A percentile compares a stretch with the other conserved stretches of the same genome.
These are phyloP conservation scores for Agrocybe pediades DNA, from an alignment of 768 basidiomycete genomes.

Conservation along the genomic window DNA sequence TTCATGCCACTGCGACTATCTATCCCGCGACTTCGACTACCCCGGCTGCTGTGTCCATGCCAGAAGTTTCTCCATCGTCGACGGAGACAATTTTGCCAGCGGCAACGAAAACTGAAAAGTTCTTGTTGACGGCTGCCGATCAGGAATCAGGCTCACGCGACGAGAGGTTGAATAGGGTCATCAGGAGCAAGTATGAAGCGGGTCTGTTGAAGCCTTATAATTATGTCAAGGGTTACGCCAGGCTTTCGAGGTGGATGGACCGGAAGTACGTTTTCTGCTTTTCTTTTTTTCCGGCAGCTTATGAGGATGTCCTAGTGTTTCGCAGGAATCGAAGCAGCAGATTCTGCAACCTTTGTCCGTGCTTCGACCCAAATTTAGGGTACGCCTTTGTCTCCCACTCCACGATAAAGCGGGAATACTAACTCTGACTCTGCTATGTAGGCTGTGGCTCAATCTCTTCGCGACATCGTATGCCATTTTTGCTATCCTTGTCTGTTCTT, in stretches of 20 bases:
- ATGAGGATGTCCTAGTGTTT: constrained; percentile 57
- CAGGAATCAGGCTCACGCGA: constrained; percentile 90
- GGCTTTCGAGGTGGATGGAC: constrained; percentile 94
- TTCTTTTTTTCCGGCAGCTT: too few species aligned
- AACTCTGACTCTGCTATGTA: constrained; percentile 22
- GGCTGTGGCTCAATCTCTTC: constrained; percentile 84
- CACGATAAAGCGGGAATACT: constrained; percentile 1
- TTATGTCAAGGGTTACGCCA: constrained; percentile 93
- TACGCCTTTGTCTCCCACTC: constrained; percentile 31
- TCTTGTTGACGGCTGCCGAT: constrained; percentile 92
- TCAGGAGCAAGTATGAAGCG: constrained; percentile 95
- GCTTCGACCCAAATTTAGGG: constrained; percentile 82
- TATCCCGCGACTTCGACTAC: constrained; percentile 4
- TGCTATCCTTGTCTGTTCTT: not conserved
- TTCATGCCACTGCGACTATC: constrained; percentile 17
- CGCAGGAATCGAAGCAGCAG: constrained; percentile 87
- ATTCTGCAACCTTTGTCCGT: constrained; percentile 89
- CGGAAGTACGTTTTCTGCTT: constrained; percentile 61
- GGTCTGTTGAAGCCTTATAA: constrained; percentile 94
- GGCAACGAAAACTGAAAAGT: constrained; percentile 82
- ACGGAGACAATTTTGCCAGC: constrained; percentile 63
- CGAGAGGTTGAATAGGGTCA: constrained; percentile 88
- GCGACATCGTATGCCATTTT: constrained; percentile 61
- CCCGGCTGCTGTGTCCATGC: constrained; percentile 7
- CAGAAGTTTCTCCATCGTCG: constrained; percentile 23